Evolutionary conservation across 2,329 filamentous ascomycete species (phyloP), one percentile per base, ranked within the genome.

Genomic region (Dothistroma pini): DNA sequence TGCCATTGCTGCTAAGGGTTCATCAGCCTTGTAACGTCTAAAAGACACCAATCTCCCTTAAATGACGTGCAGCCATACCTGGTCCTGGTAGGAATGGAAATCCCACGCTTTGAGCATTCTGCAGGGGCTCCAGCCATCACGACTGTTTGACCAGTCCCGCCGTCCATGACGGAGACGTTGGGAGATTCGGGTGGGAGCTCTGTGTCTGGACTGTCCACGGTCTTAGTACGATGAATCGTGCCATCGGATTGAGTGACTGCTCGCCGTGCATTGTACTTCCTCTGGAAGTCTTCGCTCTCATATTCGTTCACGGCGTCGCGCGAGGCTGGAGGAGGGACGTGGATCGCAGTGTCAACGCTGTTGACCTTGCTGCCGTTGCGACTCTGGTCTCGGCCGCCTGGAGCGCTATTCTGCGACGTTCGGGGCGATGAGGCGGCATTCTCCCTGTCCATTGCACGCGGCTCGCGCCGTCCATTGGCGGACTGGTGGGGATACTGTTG

Each of bases 401-500:
- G 54, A 1, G 34, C 58, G 50, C 25, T 60, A 19, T 58, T 56
- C 25, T 57, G 38, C 12, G 48, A 38, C 4, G 19, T 29, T 53
- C 51, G 25, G 11, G 51, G 51, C 16, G 53, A 22, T 19, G 35
- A 41, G 32, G 29, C 44, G 47, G 25, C 51, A 21, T 60, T 61
- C 29, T 63, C 63, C 35, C 60, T 59, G 35, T 69, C 68, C 66
- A 68, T 66, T n/a, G 66, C 65, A 34, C 63, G 66, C 51, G 66
- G 58, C 53, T 66, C 63, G 59, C 63, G 62, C 6, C 65, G 63
- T 29, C 66, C 65, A 57, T 66, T 66, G 53, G 64, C 61, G 22
- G 68, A 65, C 47, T 67, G 66, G 34, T 67, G 67, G 16, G 68
- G 67, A 56, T 70, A 69, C 67, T 70, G 66, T 62, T 51, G 41